Conservation (phyloP, 495 filamentous ascomycete genomes). For the Evernia prunastri region DNA sequence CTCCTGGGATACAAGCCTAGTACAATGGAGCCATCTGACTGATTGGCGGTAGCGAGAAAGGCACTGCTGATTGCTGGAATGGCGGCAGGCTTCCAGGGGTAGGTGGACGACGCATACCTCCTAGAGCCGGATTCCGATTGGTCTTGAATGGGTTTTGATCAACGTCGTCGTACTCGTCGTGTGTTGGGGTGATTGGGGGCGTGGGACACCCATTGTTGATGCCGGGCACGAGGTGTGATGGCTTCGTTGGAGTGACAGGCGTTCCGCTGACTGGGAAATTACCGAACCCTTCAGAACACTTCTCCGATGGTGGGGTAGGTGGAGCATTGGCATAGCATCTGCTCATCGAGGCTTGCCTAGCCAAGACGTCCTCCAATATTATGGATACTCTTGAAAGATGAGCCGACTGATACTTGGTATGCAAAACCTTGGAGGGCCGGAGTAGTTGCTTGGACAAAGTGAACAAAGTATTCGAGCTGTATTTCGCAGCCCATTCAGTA, state of each 20-base stretch:
- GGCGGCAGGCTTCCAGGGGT: slow-evolving; percentile 20
- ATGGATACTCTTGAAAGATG: slow-evolving; percentile 76
- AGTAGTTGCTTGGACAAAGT: slow-evolving; percentile 80
- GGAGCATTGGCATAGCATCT: slow-evolving; percentile 45
- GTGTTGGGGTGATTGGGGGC: slow-evolving; percentile 86
- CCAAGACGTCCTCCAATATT: slow-evolving; percentile 79
- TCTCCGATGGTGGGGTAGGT: slow-evolving; percentile 64
- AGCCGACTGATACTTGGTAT: slow-evolving; percentile 78
- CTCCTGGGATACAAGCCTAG: background rate
- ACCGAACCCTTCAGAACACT: slow-evolving; percentile 44
- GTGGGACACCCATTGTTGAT: slow-evolving; percentile 81
- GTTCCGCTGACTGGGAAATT: slow-evolving; percentile 47
- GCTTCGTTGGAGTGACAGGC: slow-evolving; percentile 82
- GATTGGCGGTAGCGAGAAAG: slow-evolving; percentile 20
- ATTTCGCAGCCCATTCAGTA: slow-evolving; percentile 72
- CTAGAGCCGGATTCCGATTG: slow-evolving; percentile 4
- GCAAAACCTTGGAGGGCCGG: slow-evolving; percentile 76
- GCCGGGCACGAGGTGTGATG: slow-evolving; percentile 47
- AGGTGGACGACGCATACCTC: slow-evolving; percentile 16
- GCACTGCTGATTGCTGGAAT: slow-evolving; percentile 11
- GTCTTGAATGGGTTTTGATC: slow-evolving; percentile 27
- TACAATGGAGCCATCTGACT: slow-evolving; percentile 17
- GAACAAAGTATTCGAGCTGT: slow-evolving; percentile 72
- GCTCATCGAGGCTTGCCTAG: slow-evolving; percentile 68
- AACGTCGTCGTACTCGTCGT: slow-evolving; percentile 51